Percentiles rank a stretch among this genome's conserved stretches.
phyloP scores from a whole-genome alignment of 225 moss, liverwort and hornwort genomes.

The Rhytidiadelphus loreus region DNA sequence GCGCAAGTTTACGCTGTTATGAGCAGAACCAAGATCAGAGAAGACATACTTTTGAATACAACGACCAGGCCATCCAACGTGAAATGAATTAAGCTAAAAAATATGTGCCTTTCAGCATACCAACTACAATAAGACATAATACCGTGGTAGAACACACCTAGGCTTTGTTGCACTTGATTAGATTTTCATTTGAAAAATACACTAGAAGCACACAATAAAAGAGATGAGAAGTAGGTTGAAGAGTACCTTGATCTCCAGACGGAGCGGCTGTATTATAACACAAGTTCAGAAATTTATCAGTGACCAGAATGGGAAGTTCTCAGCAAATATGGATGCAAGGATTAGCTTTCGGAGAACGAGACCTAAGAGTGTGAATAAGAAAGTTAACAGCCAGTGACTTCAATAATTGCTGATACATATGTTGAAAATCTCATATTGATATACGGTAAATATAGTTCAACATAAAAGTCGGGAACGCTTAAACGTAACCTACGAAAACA shows the following conservation, averaged over 20 bases:
- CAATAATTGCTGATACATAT: neutral
- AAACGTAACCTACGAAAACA: neutral
- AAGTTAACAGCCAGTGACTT: neutral
- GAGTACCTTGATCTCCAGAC: conserved; percentile 34
- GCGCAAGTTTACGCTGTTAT: conserved; percentile 80
- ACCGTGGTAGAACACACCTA: neutral
- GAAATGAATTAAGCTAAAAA: neutral
- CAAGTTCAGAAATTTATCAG: neutral
- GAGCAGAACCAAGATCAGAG: neutral
- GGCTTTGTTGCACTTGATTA: neutral
- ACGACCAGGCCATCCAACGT: neutral
- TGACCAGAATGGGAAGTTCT: neutral
- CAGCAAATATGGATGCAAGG: neutral
- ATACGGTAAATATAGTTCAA: neutral
- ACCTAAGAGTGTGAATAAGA: neutral
- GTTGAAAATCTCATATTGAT: neutral
- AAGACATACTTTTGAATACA: neutral
- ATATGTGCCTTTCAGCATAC: neutral
- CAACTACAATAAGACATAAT: neutral
- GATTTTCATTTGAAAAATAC: neutral
- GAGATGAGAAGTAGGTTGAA: neutral
- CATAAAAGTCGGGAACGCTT: neutral
- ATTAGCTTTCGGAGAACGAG: neutral
- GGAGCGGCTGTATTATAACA: conserved; percentile 26
- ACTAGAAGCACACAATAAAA: neutral